Percentiles rank a stretch among this genome's conserved stretches.
Evolutionary conservation across 2,329 filamentous ascomycete species (phyloP).

Genomic region (Pseudocercospora cruenta): DNA sequence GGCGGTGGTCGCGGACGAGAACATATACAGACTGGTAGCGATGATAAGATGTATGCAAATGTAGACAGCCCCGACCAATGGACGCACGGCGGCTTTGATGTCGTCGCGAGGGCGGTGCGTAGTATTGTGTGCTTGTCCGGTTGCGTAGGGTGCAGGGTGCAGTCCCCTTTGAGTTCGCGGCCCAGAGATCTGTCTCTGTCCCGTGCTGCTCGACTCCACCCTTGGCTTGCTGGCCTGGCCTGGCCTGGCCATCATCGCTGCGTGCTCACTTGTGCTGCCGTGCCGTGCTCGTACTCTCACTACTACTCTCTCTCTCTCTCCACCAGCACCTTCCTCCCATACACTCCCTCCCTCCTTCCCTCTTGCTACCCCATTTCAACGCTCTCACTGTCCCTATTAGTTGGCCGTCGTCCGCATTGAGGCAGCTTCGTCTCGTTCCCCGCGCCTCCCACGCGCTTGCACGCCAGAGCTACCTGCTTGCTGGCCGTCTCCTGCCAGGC

Average conservation of each 20-base stretch:
- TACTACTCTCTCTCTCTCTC: background rate
- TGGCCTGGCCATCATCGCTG: background rate
- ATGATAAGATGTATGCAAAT: background rate
- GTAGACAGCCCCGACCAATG: background rate
- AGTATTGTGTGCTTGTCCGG: background rate
- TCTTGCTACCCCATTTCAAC: background rate
- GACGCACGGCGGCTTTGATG: background rate
- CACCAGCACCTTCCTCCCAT: background rate
- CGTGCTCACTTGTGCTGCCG: background rate
- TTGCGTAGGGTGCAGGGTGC: background rate
- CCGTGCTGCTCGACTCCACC: background rate
- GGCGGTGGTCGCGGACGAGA: background rate
- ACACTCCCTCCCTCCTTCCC: constrained; percentile 3
- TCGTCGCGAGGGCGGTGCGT: background rate
- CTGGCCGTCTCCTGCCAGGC: constrained; percentile 10
- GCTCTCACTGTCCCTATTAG: constrained; percentile 12
- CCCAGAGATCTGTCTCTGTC: background rate
- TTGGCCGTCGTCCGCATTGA: constrained; percentile 7
- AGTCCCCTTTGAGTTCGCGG: constrained; percentile 7
- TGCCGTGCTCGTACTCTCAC: too few relatives aligned
- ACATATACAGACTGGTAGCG: background rate
- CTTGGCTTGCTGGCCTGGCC: background rate
- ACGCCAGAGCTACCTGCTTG: constrained; percentile 8
- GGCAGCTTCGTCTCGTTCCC: constrained; percentile 7
- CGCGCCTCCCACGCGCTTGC: background rate